Evolutionary conservation across 2,329 filamentous ascomycete species (phyloP).

Genomic region (Colletotrichum ledebouriae): DNA sequence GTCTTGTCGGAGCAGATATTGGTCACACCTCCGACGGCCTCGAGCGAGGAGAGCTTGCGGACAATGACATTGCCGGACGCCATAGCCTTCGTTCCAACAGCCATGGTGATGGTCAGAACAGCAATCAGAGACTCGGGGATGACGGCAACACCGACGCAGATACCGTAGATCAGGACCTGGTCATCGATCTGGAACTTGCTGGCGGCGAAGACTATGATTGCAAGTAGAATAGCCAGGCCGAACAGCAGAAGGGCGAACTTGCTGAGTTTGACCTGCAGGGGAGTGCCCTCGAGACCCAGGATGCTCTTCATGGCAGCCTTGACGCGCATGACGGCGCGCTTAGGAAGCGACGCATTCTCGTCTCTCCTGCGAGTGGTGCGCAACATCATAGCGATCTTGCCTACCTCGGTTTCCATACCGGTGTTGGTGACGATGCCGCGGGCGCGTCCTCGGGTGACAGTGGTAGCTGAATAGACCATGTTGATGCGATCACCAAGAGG

Average conservation of each 20-base stretch:
- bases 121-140: constrained; percentile 77
- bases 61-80: constrained; percentile 75
- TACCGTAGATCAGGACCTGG: constrained; percentile 72
- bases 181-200: constrained; percentile 66
- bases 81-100: constrained; percentile 75
- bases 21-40: constrained; percentile 77
- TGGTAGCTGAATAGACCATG: constrained; percentile 78
- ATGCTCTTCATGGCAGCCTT: constrained; percentile 61
- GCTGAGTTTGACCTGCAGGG: constrained; percentile 86
- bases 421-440: constrained; percentile 77
- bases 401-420: constrained; percentile 82
- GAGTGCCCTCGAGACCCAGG: constrained; percentile 80
- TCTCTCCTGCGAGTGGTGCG: constrained; percentile 68
- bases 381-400: constrained; percentile 79
- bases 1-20: constrained; percentile 81
- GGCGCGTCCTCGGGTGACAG: constrained; percentile 78
- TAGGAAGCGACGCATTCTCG: constrained; percentile 53
- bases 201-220: constrained; percentile 72
- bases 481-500: constrained; percentile 79
- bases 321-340: constrained; percentile 60
- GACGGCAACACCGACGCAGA: constrained; percentile 73
- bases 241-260: constrained; percentile 88
- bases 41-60: constrained; percentile 73
- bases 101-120: constrained; percentile 79
- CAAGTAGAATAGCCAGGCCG: constrained; percentile 73